Evolutionary conservation across 306 rosid genomes (phyloP), one percentile per base, ranked within the genome.

Genomic region (Gleditsia sinensis): DNA sequence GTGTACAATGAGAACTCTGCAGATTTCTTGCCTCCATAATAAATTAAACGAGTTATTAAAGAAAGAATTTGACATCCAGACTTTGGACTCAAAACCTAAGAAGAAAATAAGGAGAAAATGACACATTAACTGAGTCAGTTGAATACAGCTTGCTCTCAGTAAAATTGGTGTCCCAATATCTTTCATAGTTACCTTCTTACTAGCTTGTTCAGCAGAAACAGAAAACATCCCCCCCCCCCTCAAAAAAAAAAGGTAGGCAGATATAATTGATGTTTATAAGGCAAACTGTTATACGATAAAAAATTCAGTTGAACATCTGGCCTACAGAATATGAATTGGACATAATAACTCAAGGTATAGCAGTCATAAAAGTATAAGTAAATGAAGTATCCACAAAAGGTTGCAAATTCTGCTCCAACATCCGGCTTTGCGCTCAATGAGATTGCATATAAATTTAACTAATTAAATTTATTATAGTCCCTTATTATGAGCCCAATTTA

Each of bases 401-500:
- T 46, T 53, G 32, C 43, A 71, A 69, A 53, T 62, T 58, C 45
- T 51, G 62, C 63, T 43, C 67, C 65, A 63, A 39, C 37, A 10
- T 62, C 68, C 69, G 59, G 66, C 39, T 69, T 74, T 65, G 50
- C 36, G 8, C 23, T 57, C 63, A 57, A 28, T 14, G 21, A 6
- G 10, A 7, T 57, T 28, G 39, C 39, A 14, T n/a, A 57, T 39
- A 13, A 55, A 77, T 19, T 39, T 11, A 14, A 76, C 27, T 14
- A 34, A 62, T 16, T 39, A 46, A 71, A 48, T 33, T 66, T 49
- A 81, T 57, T 14, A 36, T 43, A 71, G 57, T 72, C 68, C 69
- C 75, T 49, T 28, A 53, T 57, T 63, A 43, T 56, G 74, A 51
- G 54, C 60, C 73, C 73, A 67, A 13, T 55, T 55, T 67, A 71